Percentiles rank a stretch among this genome's conserved stretches.
phyloP scores from a whole-genome alignment of 164 flowering plant species.

The Vitis vinifera region ASM3070453v1 NC_081817.1:20574001-20574500 shows the following conservation, averaged over 20 bases:
- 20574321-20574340: constrained; percentile 50
- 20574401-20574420: constrained; percentile 43
- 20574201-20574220: constrained; percentile 55
- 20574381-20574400: constrained; percentile 39
- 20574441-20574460: constrained; percentile 50
- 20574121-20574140: constrained; percentile 20
- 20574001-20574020: constrained; percentile 30
- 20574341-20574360: constrained; percentile 51
- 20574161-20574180: constrained; percentile 53
- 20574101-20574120: background rate
- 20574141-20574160: constrained; percentile 49
- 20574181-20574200: constrained; percentile 43
- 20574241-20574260: constrained; percentile 50
- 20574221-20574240: constrained; percentile 51
- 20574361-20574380: constrained; percentile 52
- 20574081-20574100: background rate
- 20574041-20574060: background rate
- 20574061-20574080: background rate
- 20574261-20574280: constrained; percentile 42
- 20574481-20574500: too few relatives aligned
- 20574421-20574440: constrained; percentile 43
- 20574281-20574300: constrained; percentile 36
- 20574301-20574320: constrained; percentile 33
- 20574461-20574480: constrained; percentile 19
- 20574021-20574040: background rate